These are phyloP conservation scores for Cladophialophora chaetospira DNA, from an alignment of 2,329 filamentous ascomycete genomes.

Conservation along the genomic window DNA sequence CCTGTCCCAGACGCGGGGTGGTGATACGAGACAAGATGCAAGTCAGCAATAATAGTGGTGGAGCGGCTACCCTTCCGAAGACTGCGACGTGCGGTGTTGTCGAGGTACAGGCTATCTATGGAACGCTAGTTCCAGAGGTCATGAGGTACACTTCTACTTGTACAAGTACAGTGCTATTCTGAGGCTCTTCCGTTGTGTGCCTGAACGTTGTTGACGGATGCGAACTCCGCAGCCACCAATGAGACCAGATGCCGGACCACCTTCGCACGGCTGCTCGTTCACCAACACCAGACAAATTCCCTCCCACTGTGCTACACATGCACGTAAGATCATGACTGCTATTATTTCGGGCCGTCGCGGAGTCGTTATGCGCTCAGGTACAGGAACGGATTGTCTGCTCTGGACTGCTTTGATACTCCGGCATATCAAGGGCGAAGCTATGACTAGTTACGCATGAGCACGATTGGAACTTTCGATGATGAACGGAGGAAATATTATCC, in stretches of 20 bases:
- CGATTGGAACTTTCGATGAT: too few relatives aligned
- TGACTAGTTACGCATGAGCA: too few relatives aligned
- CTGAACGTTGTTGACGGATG: conserved; percentile 7
- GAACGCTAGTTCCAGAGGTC: conserved; percentile 2
- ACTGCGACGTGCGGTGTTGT: too few relatives aligned
- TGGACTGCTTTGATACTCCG: too few relatives aligned
- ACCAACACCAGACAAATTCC: too few relatives aligned
- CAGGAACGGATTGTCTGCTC: background rate
- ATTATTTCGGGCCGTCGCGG: background rate
- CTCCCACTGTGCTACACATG: background rate
- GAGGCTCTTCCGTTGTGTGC: background rate
- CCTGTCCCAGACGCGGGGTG: conserved; percentile 7
- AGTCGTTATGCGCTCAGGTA: background rate
- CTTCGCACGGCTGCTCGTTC: background rate
- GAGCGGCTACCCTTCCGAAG: too few relatives aligned
- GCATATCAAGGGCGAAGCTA: too few relatives aligned
- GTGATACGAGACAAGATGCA: background rate
- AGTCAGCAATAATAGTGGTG: too few relatives aligned
- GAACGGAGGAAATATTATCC: conserved; percentile 11
- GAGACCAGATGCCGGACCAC: background rate
- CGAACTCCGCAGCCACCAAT: background rate
- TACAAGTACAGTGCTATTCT: too few relatives aligned
- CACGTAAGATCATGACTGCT: background rate
- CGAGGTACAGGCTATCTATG: too few relatives aligned
- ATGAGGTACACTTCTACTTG: background rate